These are phyloP conservation scores for Fistulifera solaris DNA, from an alignment of 108 stramenopile genomes.

Conservation along the genomic window DNA sequence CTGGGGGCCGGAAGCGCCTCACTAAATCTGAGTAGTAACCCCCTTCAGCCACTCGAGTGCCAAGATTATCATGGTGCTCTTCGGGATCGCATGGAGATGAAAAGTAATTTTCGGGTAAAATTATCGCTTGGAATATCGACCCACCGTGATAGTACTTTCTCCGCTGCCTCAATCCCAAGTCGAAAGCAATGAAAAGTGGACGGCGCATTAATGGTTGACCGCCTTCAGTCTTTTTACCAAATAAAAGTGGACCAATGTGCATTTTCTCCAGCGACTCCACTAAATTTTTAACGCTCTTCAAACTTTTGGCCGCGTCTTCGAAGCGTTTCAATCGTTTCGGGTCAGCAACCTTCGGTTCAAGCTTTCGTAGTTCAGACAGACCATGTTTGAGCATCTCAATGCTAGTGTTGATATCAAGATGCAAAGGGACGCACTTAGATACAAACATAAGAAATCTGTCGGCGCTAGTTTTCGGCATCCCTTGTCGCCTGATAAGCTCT, in stretches of 20 bases:
- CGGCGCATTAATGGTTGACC: conserved; percentile 14
- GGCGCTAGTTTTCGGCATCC: conserved; percentile 32
- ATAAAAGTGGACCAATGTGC: conserved; percentile 25
- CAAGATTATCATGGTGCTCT: conserved; percentile 3
- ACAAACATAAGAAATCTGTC: conserved; percentile 38
- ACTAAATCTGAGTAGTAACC: conserved; percentile 59
- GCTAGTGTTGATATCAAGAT: conserved; percentile 39
- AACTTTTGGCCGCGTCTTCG: conserved; percentile 36
- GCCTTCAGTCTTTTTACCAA: conserved; percentile 1
- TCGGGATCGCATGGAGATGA: too few relatives aligned
- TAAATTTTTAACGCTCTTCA: conserved; percentile 35
- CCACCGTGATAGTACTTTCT: conserved; percentile 51
- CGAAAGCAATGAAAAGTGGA: conserved; percentile 56
- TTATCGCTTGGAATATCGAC: conserved; percentile 55
- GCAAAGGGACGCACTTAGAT: conserved; percentile 43
- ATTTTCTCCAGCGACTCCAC: conserved; percentile 34
- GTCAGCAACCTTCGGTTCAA: conserved; percentile 7
- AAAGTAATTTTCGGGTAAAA: conserved; percentile 43
- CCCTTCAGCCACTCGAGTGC: conserved; percentile 63
- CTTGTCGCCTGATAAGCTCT: conserved; percentile 23
- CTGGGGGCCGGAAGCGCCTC: conserved; percentile 60
- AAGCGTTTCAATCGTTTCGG: conserved; percentile 31
- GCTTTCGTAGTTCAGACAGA: conserved; percentile 12
- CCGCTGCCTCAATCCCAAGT: conserved; percentile 62
- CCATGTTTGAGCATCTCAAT: conserved; percentile 31